Percentiles rank a stretch among this genome's conserved stretches.
These are phyloP conservation scores for Starmerella bombi DNA, from an alignment of 805 yeast genomes.

Conservation along the genomic window DNA sequence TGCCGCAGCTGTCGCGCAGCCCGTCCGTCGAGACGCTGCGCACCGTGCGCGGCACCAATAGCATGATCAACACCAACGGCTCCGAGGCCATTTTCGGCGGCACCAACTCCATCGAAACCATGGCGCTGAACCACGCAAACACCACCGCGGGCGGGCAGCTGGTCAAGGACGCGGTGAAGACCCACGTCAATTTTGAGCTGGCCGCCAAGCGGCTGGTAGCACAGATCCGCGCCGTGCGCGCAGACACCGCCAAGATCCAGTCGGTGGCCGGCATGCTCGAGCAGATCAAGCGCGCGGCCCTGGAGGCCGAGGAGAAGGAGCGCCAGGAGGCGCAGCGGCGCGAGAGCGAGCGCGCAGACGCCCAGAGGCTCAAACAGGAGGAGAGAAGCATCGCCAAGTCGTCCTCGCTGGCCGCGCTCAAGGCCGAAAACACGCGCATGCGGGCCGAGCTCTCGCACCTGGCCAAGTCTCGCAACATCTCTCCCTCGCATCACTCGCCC, in stretches of 20 bases:
- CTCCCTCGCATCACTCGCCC: neutral
- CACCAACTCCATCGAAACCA: constrained; percentile 24
- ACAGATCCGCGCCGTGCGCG: constrained; percentile 26
- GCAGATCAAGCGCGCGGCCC: constrained; percentile 21
- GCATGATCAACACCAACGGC: neutral
- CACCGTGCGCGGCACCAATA: neutral
- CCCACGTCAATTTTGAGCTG: constrained; percentile 25
- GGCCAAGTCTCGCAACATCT: neutral
- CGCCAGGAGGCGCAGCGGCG: constrained; percentile 18
- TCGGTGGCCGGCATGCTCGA: constrained; percentile 23
- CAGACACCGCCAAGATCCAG: constrained; percentile 27
- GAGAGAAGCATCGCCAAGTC: constrained; percentile 24
- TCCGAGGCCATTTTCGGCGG: constrained; percentile 27
- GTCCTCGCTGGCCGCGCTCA: constrained; percentile 18
- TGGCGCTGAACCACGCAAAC: constrained; percentile 27
- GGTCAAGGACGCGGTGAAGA: constrained; percentile 24
- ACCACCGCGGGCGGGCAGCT: constrained; percentile 27
- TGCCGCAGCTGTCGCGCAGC: constrained; percentile 8
- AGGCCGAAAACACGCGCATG: constrained; percentile 22
- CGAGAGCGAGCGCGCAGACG: constrained; percentile 23
- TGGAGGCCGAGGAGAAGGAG: constrained; percentile 19
- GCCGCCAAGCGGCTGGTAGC: constrained; percentile 27
- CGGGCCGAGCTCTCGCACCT: constrained; percentile 14
- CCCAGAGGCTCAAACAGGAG: constrained; percentile 19
- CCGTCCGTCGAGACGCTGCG: constrained; percentile 16